Conservation (phyloP, 2,329 filamentous ascomycete genomes). For the Xylariales sp. region DNA sequence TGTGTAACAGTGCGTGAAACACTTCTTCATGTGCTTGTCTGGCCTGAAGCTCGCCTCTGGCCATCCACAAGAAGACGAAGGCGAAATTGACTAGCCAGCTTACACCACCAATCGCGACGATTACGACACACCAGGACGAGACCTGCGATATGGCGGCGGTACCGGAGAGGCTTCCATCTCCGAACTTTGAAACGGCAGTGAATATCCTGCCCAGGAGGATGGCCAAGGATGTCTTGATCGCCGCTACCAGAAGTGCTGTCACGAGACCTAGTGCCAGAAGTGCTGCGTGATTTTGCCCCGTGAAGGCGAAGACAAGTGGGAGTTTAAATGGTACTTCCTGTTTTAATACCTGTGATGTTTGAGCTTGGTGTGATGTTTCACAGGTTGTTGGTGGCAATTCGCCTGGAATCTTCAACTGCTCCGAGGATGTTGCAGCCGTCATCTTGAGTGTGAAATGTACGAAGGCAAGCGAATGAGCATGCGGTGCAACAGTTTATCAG, state of each 20-base stretch:
- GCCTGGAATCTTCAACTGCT: no score
- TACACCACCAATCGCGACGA: slow-evolving; percentile 58
- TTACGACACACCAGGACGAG: slow-evolving; percentile 54
- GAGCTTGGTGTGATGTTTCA: not conserved
- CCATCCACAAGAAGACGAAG: slow-evolving; percentile 68
- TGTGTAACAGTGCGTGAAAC: slow-evolving; percentile 65
- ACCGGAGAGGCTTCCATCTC: slow-evolving; percentile 44
- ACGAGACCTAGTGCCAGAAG: slow-evolving; percentile 50
- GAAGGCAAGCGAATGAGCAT: no score
- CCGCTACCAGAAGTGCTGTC: slow-evolving; percentile 55
- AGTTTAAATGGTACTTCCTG: no score
- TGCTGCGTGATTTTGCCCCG: slow-evolving; percentile 53
- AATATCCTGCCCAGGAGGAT: slow-evolving; percentile 74
- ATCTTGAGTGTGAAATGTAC: no score
- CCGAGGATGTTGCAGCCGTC: no score
- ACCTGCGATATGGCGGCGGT: slow-evolving; percentile 51
- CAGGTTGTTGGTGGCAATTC: no score
- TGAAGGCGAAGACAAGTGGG: slow-evolving; percentile 66
- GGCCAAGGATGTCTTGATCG: slow-evolving; percentile 60
- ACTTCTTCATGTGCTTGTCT: slow-evolving; percentile 57
- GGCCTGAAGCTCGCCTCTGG: slow-evolving; percentile 79
- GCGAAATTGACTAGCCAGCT: slow-evolving; percentile 64
- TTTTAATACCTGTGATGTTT: no score
- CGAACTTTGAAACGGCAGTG: slow-evolving; percentile 63
- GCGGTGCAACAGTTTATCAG: no score